Conservation (phyloP, 208 protist genomes). For the Crithidia thermophila region DNA sequence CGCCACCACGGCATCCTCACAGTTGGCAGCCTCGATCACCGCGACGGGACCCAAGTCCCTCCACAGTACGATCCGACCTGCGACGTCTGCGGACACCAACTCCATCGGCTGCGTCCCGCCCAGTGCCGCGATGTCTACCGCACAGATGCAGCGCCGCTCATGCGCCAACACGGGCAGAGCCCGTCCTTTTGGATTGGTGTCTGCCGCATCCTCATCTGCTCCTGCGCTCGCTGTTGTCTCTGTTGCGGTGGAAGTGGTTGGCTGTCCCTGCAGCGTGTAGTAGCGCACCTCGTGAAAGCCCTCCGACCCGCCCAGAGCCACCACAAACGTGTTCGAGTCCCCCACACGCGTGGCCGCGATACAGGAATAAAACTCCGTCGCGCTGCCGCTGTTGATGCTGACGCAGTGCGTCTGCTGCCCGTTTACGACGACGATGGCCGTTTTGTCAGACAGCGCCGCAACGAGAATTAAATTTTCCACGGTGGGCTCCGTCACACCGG, state of each 20-base stretch:
- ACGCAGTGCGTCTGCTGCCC: conserved; percentile 20
- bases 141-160: conserved; percentile 40
- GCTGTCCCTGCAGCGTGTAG: conserved; percentile 13
- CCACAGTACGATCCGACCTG: conserved; percentile 56
- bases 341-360: conserved; percentile 3
- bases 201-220: too few relatives aligned
- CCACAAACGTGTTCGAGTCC: conserved; percentile 5
- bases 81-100: conserved; percentile 45
- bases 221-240: neutral
- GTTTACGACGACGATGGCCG: conserved; percentile 18
- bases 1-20: conserved; percentile 48
- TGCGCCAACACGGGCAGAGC: conserved; percentile 32
- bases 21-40: conserved; percentile 22
- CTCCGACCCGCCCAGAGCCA: conserved; percentile 16
- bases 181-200: too few relatives aligned
- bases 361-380: neutral
- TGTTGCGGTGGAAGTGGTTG: too few relatives aligned
- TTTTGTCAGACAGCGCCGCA: conserved; percentile 1
- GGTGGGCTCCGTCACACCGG: conserved; percentile 8
- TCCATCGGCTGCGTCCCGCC: conserved; percentile 3
- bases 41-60: conserved; percentile 16
- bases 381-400: neutral
- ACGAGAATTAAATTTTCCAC: conserved; percentile 23
- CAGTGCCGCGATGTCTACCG: conserved; percentile 35
- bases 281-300: neutral